Evolutionary conservation across 192 early-diverging fungal genomes (phyloP).

Genomic region (Backusella westeae): DNA sequence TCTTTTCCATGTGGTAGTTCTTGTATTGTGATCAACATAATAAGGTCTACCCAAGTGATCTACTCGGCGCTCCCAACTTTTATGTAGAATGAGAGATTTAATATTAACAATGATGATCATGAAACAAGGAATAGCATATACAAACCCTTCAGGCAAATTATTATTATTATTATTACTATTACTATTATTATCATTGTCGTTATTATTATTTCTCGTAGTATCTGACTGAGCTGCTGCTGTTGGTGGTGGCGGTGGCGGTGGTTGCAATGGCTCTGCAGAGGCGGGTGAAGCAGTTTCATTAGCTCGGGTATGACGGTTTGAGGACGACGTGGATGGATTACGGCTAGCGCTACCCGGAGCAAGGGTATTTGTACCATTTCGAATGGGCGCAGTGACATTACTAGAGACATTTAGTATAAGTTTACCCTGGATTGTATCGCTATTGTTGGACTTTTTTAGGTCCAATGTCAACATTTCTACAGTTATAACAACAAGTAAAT

Average conservation of each 20-base stretch:
- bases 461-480: slow-evolving; percentile 85
- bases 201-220: not conserved
- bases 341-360: not conserved
- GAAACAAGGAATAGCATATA: not conserved
- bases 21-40: slow-evolving; percentile 98
- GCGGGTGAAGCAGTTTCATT: not conserved
- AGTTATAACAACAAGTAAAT: not conserved
- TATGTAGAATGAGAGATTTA: slow-evolving; percentile 33
- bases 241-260: not conserved
- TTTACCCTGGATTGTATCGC: slow-evolving; percentile 85
- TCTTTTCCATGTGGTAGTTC: slow-evolving; percentile 91
- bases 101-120: slow-evolving; percentile 62
- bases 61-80: slow-evolving; percentile 92
- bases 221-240: not conserved
- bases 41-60: slow-evolving; percentile 94
- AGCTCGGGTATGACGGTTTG: not conserved
- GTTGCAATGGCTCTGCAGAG: not conserved
- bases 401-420: slow-evolving; percentile 76
- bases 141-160: slow-evolving; percentile 9
- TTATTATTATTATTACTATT: not conserved
- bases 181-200: not conserved
- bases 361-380: slow-evolving; percentile 34
- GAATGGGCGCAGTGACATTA: slow-evolving; percentile 49
- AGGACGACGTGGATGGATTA: not conserved
- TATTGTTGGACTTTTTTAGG: slow-evolving; percentile 80